Percentiles rank a stretch among this genome's conserved stretches.
Evolutionary conservation across 257 asterid species (phyloP).

Genomic region (Handroanthus guayacan): DNA sequence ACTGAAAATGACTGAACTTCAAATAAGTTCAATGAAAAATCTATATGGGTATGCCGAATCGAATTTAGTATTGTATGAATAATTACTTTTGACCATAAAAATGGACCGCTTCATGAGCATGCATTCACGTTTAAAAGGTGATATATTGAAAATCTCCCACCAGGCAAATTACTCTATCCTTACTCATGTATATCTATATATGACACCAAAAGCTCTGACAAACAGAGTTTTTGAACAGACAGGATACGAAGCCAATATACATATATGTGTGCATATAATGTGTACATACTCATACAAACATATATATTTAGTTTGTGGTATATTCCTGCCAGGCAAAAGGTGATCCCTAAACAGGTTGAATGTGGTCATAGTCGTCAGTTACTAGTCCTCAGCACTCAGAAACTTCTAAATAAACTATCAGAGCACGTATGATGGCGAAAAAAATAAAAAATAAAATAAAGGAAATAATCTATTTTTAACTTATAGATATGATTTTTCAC

Average conservation of each 20-base stretch:
- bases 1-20: slow-evolving; percentile 1
- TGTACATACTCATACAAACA: too few relatives aligned
- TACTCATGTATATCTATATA: neutral
- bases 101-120: neutral
- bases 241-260: neutral
- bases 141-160: neutral
- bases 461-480: neutral
- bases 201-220: neutral
- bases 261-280: too few relatives aligned
- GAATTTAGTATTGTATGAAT: neutral
- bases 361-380: neutral
- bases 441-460: too few relatives aligned
- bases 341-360: neutral
- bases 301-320: too few relatives aligned
- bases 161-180: neutral
- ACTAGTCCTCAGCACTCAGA: neutral
- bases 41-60: neutral
- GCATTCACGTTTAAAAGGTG: neutral
- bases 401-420: neutral
- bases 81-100: neutral
- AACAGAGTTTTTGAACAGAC: neutral
- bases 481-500: neutral
- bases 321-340: too few relatives aligned
- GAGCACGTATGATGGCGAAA: neutral
- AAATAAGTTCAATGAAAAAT: slow-evolving; percentile 4